Percentiles rank a stretch among this genome's conserved stretches.
These are phyloP conservation scores for Neurospora sp. DNA, from an alignment of 495 filamentous ascomycete species.

Conservation along the genomic window DNA sequence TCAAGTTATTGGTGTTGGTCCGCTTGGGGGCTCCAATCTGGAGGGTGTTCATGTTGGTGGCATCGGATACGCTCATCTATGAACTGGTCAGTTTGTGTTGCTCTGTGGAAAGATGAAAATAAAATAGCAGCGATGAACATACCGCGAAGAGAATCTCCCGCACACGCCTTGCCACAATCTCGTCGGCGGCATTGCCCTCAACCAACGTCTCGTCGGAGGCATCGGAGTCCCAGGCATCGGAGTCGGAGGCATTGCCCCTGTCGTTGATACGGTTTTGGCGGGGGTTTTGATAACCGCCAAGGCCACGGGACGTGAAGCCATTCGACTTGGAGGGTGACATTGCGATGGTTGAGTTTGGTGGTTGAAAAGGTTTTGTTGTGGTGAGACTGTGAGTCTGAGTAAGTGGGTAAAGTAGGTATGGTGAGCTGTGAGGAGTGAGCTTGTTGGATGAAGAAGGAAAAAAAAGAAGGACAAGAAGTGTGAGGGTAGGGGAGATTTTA, in stretches of 20 bases:
- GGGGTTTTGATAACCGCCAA: neutral
- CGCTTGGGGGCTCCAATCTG: neutral
- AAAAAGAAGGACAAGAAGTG: neutral
- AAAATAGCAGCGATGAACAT: neutral
- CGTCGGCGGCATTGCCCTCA: neutral
- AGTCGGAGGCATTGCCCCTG: too few relatives aligned
- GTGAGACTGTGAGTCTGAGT: neutral
- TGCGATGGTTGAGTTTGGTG: neutral
- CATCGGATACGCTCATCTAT: neutral
- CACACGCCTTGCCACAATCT: neutral
- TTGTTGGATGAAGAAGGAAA: neutral
- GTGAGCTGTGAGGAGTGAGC: neutral
- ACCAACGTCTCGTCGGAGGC: too few relatives aligned
- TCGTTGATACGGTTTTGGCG: too few relatives aligned
- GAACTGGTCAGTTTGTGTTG: neutral
- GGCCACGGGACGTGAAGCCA: neutral
- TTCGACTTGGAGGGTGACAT: neutral
- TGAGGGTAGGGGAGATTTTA: too few relatives aligned
- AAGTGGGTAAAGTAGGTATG: neutral
- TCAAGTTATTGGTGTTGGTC: neutral
- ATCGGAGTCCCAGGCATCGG: too few relatives aligned
- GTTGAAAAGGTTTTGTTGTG: neutral
- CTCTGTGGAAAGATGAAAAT: neutral
- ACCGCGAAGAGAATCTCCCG: neutral
- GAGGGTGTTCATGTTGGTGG: neutral